Percentiles rank a stretch among this genome's conserved stretches.
These are phyloP conservation scores for Hymenoscyphus fructigenus DNA, from an alignment of 2,329 filamentous ascomycete genomes.

Conservation along the genomic window DNA sequence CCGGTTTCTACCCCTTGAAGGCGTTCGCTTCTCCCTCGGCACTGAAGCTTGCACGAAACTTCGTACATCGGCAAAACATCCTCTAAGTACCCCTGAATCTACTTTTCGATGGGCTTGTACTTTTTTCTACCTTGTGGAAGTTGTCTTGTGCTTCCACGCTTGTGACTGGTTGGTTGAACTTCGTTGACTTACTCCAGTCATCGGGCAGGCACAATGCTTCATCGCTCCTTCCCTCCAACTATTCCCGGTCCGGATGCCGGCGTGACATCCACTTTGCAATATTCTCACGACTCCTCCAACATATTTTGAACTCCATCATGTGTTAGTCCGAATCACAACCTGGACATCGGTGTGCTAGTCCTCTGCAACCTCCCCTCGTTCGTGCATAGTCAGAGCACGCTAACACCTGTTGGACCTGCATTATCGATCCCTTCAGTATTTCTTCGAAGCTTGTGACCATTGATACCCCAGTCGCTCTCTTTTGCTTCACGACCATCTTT, in stretches of 20 bases:
- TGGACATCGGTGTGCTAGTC: neutral
- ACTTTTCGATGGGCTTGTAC: neutral
- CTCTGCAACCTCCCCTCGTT: neutral
- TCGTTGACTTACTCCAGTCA: neutral
- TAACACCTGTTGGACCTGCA: constrained; percentile 6
- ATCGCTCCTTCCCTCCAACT: neutral
- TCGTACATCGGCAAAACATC: neutral
- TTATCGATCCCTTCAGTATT: constrained; percentile 7
- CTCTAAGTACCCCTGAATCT: neutral
- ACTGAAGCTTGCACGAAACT: neutral
- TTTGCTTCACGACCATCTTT: neutral
- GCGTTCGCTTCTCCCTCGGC: constrained; percentile 1
- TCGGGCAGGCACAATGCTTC: neutral
- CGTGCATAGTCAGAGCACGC: neutral
- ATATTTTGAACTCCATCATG: neutral
- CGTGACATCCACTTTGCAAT: neutral
- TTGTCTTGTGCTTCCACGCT: neutral
- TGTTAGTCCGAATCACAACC: neutral
- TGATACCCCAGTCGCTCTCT: constrained; percentile 3
- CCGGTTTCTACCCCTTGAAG: neutral
- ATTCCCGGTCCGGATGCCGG: neutral
- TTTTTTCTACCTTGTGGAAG: neutral
- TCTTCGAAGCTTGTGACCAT: constrained; percentile 10
- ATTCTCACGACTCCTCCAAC: neutral
- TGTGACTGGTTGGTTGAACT: neutral